Percentiles rank a stretch among this genome's conserved stretches.
Evolutionary conservation across 768 basidiomycete genomes (phyloP).

Genomic region (Amyloporia xantha): DNA sequence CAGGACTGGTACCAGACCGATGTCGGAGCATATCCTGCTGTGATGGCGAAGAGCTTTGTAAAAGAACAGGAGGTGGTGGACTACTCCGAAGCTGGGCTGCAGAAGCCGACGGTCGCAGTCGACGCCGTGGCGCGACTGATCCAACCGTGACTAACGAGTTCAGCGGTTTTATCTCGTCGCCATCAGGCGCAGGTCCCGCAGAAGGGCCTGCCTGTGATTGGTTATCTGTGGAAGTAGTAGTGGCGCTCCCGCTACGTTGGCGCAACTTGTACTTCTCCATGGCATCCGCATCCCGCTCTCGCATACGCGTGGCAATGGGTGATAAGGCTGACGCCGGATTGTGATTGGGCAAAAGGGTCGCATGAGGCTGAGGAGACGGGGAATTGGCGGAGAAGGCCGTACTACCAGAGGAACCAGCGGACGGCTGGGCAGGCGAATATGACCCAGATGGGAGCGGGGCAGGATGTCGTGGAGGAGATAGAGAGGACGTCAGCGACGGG

Average conservation of each 20-base stretch:
- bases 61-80: slow-evolving; percentile 30
- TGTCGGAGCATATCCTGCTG: slow-evolving; percentile 40
- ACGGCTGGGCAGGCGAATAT: slow-evolving; percentile 57
- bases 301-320: slow-evolving; percentile 74
- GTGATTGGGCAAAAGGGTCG: slow-evolving; percentile 23
- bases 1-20: slow-evolving; percentile 66
- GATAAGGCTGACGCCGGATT: slow-evolving; percentile 50
- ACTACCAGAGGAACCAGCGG: slow-evolving; percentile 29
- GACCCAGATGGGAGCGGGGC: slow-evolving; percentile 38
- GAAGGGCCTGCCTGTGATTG: slow-evolving; percentile 56
- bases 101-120: slow-evolving; percentile 66
- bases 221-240: slow-evolving; percentile 66
- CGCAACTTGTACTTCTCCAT: slow-evolving; percentile 81
- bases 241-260: slow-evolving; percentile 76
- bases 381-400: slow-evolving; percentile 35
- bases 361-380: slow-evolving; percentile 31
- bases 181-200: slow-evolving; percentile 45
- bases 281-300: slow-evolving; percentile 79
- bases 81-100: slow-evolving; percentile 66
- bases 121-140: slow-evolving; percentile 50
- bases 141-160: slow-evolving; percentile 44
- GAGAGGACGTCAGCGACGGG: slow-evolving; percentile 34
- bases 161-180: slow-evolving; percentile 29
- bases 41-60: slow-evolving; percentile 19
- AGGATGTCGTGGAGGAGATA: slow-evolving; percentile 25